Conservation (phyloP, 176 grass and related monocot genomes). For the Thinopyrum elongatum region DNA sequence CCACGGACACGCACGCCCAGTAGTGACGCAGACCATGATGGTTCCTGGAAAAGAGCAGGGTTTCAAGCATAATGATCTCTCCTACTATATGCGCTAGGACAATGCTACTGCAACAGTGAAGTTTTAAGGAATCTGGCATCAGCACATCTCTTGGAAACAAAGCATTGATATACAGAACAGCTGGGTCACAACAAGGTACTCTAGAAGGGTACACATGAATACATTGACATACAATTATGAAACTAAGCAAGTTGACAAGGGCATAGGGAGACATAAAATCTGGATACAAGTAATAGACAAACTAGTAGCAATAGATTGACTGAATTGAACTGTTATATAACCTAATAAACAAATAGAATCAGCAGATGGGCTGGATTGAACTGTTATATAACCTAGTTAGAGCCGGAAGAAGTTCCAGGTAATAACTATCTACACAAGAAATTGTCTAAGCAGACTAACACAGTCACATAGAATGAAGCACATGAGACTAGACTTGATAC, state of each 20-base stretch:
- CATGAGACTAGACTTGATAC: background rate
- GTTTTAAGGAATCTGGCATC: too few relatives aligned
- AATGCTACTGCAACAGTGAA: background rate
- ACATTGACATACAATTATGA: too few relatives aligned
- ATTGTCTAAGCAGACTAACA: too few relatives aligned
- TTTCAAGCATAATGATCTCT: background rate
- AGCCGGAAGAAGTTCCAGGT: background rate
- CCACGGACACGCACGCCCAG: conserved; percentile 92
- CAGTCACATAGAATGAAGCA: background rate
- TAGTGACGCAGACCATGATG: conserved; percentile 93
- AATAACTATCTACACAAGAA: background rate
- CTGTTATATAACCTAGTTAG: background rate
- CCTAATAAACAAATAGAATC: background rate
- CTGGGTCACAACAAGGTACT: background rate
- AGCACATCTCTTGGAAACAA: background rate
- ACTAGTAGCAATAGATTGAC: background rate
- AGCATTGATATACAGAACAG: background rate
- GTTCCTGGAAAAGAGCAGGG: conserved; percentile 42
- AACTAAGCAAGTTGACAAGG: too few relatives aligned
- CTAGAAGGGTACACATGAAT: too few relatives aligned
- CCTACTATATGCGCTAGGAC: background rate
- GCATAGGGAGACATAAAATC: too few relatives aligned
- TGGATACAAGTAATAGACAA: background rate
- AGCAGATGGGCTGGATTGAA: background rate
- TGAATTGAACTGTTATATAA: too few relatives aligned